Evolutionary conservation across 1,284 basidiomycete genomes (phyloP), one percentile per base, ranked within the genome.

Genomic region (Ceratobasidium sp.): DNA sequence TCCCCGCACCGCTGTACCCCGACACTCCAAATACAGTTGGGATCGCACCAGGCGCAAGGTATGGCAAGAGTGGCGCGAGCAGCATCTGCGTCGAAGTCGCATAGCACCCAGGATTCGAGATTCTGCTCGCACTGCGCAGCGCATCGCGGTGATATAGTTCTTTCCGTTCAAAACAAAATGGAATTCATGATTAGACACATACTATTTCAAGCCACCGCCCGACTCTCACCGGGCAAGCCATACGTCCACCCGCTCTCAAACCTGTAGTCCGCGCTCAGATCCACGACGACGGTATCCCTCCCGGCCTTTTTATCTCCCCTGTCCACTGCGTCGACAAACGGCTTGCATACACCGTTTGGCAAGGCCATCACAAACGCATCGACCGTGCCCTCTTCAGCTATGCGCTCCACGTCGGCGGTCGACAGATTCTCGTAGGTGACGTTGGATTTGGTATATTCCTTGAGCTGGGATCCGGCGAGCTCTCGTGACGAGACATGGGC

Each of bases 351-450:
- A 19, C 97, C 98, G 80, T 99, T 99, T 39, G 97, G 97, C 54
- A 99, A 88, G 0, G 97, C 97, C 94, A 98, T 97, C 75, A 99
- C 89, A 95, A 96, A 98, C 11, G 94, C 96, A 81, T 98, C 96
- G 24, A 98, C 94, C 80, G 92, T 92, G 29, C 92, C 91, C 74
- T 89, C 85, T 83, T 91, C 90, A 83, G 96, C 96, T 90, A 98
- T 93, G 80, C 84, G 85, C 81, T 93, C 89, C 9, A 98, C 92
- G 78, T 96, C 93, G 76, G 86, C 83, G 1, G 86, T 81, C 0
- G 90, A 91, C 19, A 98, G 86, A 83, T 96, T 94, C 75, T 89
- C 89, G 84, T 96, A 97, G 34, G 83, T 87, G 74, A 99, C 84
- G 0, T 87, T 76, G 0, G 88, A 83, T 84, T 97, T 98, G 77